A percentile compares a stretch with the other conserved stretches of the same genome.
Conservation (phyloP, 2,329 filamentous ascomycete species). For the Ilyonectria destructans region DNA sequence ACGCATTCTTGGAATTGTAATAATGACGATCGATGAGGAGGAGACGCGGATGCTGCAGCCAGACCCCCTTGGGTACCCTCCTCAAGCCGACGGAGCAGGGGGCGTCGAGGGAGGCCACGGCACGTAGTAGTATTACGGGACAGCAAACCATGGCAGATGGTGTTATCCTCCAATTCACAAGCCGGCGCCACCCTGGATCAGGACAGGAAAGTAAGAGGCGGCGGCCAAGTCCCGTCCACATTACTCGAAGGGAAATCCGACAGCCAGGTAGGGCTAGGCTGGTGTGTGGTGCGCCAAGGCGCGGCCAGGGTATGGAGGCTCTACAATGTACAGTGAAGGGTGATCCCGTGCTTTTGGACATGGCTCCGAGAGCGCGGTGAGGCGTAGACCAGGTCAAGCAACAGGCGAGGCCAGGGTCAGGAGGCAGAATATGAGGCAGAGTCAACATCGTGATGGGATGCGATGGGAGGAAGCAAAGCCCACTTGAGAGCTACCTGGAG, state of each 20-base stretch:
- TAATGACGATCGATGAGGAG: conserved; percentile 27
- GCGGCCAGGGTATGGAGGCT: conserved; percentile 36
- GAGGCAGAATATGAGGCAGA: neutral
- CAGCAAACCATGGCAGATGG: conserved; percentile 3
- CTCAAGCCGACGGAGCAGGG: conserved; percentile 10
- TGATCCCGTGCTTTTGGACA: conserved; percentile 6
- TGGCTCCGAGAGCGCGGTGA: conserved; percentile 1
- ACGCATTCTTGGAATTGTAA: conserved; percentile 23
- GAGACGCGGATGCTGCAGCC: conserved; percentile 12
- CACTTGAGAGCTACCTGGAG: neutral
- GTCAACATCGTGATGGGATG: neutral
- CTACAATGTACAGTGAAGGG: neutral
- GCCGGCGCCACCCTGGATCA: conserved; percentile 30
- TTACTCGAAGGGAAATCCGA: conserved; percentile 30
- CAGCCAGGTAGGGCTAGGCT: conserved; percentile 21
- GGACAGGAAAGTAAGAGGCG: neutral
- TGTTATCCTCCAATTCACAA: conserved; percentile 34
- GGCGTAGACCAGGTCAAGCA: neutral
- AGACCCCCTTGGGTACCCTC: conserved; percentile 12
- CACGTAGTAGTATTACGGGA: conserved; percentile 13
- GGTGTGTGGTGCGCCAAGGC: conserved; percentile 31
- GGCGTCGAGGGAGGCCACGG: conserved; percentile 7
- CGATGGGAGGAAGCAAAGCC: neutral
- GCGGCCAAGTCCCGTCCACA: conserved; percentile 8
- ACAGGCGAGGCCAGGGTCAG: neutral